Evolutionary conservation across 177 flowering plant species (phyloP), one percentile per base, ranked within the genome.

Genomic region (Vitis hybrid): DNA sequence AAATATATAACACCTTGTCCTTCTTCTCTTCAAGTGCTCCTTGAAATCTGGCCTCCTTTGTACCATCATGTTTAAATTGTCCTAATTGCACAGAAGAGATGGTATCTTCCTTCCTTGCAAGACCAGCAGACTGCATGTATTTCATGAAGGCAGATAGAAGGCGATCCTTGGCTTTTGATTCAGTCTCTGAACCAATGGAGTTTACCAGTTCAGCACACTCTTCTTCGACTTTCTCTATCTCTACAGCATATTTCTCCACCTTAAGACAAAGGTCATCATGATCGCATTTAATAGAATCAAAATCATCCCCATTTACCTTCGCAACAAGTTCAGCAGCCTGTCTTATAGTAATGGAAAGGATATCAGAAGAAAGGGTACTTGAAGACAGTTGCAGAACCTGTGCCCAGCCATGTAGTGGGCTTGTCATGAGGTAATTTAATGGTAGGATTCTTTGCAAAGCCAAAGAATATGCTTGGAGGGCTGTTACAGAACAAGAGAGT

Each of bases 341-440:
- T 74, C 87, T 88, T 74, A 87, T 75, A 23, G 88, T 84, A 68
- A 85, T 76, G 57, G 94, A 79, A 26, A 91, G 84, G 12, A 84
- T 59, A 59, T 95, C 99, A 68, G 91, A 75, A 19, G 99, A 91
- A 64, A 86, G 79, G 26, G 77, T 81, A 80, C 72, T 81, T 17
- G 80, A 74, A 71, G 91, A 85, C 65, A 87, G 78, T 76, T 91
- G 93, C 75, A 95, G 72, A 72, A 90, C 77, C 76, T 93, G 97
- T 62, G 87, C 92, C 99, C 99, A 95, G 30, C 91, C 84, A 82
- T 93, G 91, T 15, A 91, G 79, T 11, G 91, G 88, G 71, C 96
- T 93, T 34, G 90, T 86, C 32, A 94, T 79, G 69, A 82, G 76
- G 79, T 95, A 95, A 76, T 90, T 91, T 63, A 93, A 48, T 62